A percentile compares a stretch with the other conserved stretches of the same genome.
Evolutionary conservation across 2,329 filamentous ascomycete species (phyloP).

Genomic region (Fusarium poae): DNA sequence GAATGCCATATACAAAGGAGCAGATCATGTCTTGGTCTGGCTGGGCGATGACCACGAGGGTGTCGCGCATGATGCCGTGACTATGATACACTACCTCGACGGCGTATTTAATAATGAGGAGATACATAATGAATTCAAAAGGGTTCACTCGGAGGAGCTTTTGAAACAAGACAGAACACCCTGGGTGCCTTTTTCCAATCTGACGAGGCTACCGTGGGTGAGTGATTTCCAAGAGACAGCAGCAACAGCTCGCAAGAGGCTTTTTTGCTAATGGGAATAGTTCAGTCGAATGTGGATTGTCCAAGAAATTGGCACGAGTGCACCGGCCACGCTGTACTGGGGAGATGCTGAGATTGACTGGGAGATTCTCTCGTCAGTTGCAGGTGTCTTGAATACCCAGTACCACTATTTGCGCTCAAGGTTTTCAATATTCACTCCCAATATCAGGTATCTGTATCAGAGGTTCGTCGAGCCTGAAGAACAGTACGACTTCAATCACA

Average conservation of each 20-base stretch:
- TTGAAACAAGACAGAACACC: constrained; percentile 45
- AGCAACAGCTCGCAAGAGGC: not conserved
- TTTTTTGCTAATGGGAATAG: constrained; percentile 36
- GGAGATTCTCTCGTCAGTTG: constrained; percentile 51
- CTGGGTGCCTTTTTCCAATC: constrained; percentile 52
- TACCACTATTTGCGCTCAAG: constrained; percentile 52
- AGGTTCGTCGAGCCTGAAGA: constrained; percentile 53
- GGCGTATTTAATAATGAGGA: constrained; percentile 51
- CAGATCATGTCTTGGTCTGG: constrained; percentile 54
- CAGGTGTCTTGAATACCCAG: constrained; percentile 51
- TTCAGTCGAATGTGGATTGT: constrained; percentile 56
- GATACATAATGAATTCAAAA: constrained; percentile 48
- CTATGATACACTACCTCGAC: constrained; percentile 48
- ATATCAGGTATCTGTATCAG: constrained; percentile 51
- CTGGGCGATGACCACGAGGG: constrained; percentile 50
- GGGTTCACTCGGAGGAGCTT: constrained; percentile 51
- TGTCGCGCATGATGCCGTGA: constrained; percentile 48
- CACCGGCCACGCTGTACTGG: constrained; percentile 54
- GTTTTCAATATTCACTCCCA: constrained; percentile 52
- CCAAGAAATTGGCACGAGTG: constrained; percentile 54
- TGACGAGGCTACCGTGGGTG: constrained; percentile 53
- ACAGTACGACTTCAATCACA: constrained; percentile 47
- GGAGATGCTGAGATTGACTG: constrained; percentile 52
- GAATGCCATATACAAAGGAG: constrained; percentile 55
- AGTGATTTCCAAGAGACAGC: constrained; percentile 24